Percentiles rank a stretch among this genome's conserved stretches.
Conservation (phyloP, 176 grass and related monocot species). For the Zoysia japonica region DNA sequence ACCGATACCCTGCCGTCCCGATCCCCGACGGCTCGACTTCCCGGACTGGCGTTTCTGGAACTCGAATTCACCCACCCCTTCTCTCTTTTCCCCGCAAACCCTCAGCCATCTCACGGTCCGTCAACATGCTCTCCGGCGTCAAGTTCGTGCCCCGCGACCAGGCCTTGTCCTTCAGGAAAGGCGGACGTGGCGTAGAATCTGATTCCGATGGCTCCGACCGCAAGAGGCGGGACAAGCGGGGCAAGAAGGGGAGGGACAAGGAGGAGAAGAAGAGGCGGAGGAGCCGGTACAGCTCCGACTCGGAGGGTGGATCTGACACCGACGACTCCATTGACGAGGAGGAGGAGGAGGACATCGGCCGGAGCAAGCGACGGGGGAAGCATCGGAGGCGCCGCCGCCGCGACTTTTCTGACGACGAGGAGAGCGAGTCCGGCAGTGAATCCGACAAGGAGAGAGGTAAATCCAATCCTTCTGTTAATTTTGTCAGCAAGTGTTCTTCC, state of each 20-base stretch:
- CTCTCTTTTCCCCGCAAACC: background rate
- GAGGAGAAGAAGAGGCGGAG: constrained; percentile 38
- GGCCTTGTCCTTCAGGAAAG: constrained; percentile 34
- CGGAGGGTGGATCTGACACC: constrained; percentile 5
- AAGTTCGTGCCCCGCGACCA: constrained; percentile 56
- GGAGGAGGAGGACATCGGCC: constrained; percentile 38
- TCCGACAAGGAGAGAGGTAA: constrained; percentile 49
- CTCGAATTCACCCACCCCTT: background rate
- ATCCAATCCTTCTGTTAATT: background rate
- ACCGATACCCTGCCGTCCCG: background rate
- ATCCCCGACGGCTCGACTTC: background rate
- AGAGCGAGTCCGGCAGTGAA: constrained; percentile 37
- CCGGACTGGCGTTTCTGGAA: background rate
- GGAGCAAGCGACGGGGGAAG: constrained; percentile 53
- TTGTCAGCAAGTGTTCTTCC: background rate
- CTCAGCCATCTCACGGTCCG: background rate
- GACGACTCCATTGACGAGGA: constrained; percentile 39
- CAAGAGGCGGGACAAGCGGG: constrained; percentile 24
- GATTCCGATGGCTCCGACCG: constrained; percentile 46
- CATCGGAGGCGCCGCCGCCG: background rate
- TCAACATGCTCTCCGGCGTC: constrained; percentile 53
- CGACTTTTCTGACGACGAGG: constrained; percentile 43
- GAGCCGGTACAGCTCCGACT: constrained; percentile 38
- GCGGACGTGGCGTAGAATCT: constrained; percentile 21
- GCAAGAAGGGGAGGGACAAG: constrained; percentile 39